Conservation (phyloP, 2,329 filamentous ascomycete species). For the Aotearoamyces nothofagi region DNA sequence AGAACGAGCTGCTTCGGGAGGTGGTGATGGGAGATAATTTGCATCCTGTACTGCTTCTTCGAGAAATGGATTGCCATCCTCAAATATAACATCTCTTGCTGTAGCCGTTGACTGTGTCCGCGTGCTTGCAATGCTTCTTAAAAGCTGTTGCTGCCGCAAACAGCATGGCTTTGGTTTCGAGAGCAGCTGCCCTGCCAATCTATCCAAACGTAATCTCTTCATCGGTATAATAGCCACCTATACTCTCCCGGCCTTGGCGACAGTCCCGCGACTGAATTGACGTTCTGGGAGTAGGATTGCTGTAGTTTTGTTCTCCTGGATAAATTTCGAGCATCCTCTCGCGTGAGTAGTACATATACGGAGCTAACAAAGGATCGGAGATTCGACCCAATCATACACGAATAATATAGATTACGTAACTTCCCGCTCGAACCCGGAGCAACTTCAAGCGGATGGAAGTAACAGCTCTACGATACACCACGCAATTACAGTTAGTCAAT, state of each 20-base stretch:
- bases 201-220: conserved; percentile 46
- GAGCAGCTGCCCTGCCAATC: conserved; percentile 45
- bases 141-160: conserved; percentile 20
- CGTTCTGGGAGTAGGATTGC: conserved; percentile 5
- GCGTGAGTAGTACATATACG: too few species aligned
- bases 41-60: conserved; percentile 1
- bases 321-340: too few species aligned
- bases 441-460: too few species aligned
- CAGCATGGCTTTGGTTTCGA: conserved; percentile 25
- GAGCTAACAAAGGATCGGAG: too few species aligned
- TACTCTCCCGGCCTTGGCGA: too few species aligned
- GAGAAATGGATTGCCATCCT: conserved; percentile 10
- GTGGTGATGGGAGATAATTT: conserved; percentile 51
- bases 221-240: conserved; percentile 27
- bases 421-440: too few species aligned
- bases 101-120: conserved; percentile 10
- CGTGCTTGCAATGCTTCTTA: conserved; percentile 13
- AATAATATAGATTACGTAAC: too few species aligned
- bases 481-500: conserved; percentile 22
- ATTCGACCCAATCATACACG: too few species aligned
- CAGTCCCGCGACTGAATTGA: too few species aligned
- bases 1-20: conserved; percentile 44
- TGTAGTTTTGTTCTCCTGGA: too few species aligned
- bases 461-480: conserved; percentile 6
- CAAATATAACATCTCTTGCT: conserved; percentile 10